A percentile compares a stretch with the other conserved stretches of the same genome.
phyloP scores from a whole-genome alignment of 2,329 filamentous ascomycete species.

The Huntiella savannae region DNA sequence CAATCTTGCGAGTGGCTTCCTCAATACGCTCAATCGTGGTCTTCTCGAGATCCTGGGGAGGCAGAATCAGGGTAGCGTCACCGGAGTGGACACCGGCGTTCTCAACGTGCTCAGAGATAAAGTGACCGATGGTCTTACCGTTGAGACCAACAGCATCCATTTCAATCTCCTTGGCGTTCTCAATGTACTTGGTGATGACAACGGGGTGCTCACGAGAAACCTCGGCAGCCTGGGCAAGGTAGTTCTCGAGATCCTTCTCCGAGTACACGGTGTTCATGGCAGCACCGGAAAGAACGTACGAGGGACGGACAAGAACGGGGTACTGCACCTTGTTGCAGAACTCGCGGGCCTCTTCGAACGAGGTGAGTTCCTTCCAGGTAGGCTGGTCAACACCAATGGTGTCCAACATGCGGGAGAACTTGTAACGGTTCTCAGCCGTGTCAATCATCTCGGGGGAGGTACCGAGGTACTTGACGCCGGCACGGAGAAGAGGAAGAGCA shows the following conservation, averaged over 20 bases:
- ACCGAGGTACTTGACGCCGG: slow-evolving; percentile 81
- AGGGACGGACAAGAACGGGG: slow-evolving; percentile 84
- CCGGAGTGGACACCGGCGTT: slow-evolving; percentile 97
- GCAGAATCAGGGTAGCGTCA: slow-evolving; percentile 86
- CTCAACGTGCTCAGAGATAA: slow-evolving; percentile 96
- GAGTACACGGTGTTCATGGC: slow-evolving; percentile 99
- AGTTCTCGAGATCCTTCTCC: slow-evolving; percentile 73
- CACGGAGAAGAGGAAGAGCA: slow-evolving; percentile 67
- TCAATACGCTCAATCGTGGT: slow-evolving; percentile 84
- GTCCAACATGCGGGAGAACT: slow-evolving; percentile 96
- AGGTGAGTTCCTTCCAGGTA: slow-evolving; percentile 93
- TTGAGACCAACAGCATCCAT: slow-evolving; percentile 95
- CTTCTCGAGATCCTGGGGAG: slow-evolving; percentile 76
- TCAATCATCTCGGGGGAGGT: slow-evolving; percentile 99
- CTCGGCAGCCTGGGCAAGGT: slow-evolving; percentile 75
- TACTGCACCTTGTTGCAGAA: slow-evolving; percentile 86
- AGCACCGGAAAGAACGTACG: slow-evolving; percentile 89
- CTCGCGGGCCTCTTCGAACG: slow-evolving; percentile 68
- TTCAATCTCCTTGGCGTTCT: slow-evolving; percentile 98
- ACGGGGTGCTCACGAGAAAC: slow-evolving; percentile 92
- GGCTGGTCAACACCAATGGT: slow-evolving; percentile 89
- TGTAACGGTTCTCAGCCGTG: slow-evolving; percentile 90
- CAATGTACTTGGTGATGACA: slow-evolving; percentile 98
- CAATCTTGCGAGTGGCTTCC: slow-evolving; percentile 90
- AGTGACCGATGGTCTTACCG: slow-evolving; percentile 80